These are phyloP conservation scores for Poronia punctata DNA, from an alignment of 495 filamentous ascomycete genomes.

Conservation along the genomic window DNA sequence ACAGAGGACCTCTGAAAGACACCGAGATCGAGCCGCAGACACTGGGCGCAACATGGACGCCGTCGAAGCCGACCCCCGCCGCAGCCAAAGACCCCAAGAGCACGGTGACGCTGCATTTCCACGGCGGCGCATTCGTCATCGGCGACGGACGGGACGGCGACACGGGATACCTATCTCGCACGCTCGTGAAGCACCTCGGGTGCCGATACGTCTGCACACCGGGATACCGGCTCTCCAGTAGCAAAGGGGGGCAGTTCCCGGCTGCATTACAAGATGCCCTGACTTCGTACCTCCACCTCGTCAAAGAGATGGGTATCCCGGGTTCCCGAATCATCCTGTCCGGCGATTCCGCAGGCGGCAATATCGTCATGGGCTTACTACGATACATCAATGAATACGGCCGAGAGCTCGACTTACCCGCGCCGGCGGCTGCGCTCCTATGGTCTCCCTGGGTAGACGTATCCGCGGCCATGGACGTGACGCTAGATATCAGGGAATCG, in stretches of 20 bases:
- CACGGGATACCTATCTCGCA: constrained; percentile 22
- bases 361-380: constrained; percentile 27
- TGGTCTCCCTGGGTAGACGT: constrained; percentile 7
- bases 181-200: constrained; percentile 11
- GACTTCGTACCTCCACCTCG: constrained; percentile 32
- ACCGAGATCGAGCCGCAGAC: background rate
- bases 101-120: constrained; percentile 19
- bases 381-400: constrained; percentile 26
- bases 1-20: constrained; percentile 3
- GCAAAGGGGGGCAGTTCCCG: constrained; percentile 28
- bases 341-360: constrained; percentile 24
- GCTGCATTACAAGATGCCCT: constrained; percentile 41
- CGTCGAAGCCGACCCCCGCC: background rate
- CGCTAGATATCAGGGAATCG: background rate
- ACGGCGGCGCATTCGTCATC: constrained; percentile 43
- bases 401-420: constrained; percentile 1
- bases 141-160: constrained; percentile 25
- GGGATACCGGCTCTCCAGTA: constrained; percentile 33
- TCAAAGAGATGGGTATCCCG: constrained; percentile 25
- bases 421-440: constrained; percentile 1
- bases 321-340: constrained; percentile 20
- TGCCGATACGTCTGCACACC: constrained; percentile 21
- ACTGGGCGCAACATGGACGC: constrained; percentile 4
- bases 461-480: background rate
- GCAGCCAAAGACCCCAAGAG: background rate